These are phyloP conservation scores for Ceratocystis papillata DNA, from an alignment of 2,329 filamentous ascomycete genomes.

Conservation along the genomic window DNA sequence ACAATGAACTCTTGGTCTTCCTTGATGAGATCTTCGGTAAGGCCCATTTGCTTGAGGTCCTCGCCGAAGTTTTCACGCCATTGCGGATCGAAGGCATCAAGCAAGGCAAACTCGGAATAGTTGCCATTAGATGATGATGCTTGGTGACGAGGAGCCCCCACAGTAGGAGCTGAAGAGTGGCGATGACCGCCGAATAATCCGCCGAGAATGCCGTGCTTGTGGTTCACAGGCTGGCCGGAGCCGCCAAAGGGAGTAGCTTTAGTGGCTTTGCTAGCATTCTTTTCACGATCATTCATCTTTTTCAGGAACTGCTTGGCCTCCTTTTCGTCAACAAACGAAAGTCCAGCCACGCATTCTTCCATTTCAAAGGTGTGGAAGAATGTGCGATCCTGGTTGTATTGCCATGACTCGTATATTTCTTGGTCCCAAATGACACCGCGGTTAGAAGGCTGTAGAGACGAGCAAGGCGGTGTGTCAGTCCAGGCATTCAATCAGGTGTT, in stretches of 20 bases:
- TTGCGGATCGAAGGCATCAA: constrained; percentile 53
- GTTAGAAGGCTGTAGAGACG: constrained; percentile 49
- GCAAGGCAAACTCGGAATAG: constrained; percentile 45
- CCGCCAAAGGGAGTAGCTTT: constrained; percentile 64
- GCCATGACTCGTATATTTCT: constrained; percentile 91
- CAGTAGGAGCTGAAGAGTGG: constrained; percentile 47
- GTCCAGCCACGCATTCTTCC: constrained; percentile 76
- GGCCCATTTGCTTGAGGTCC: constrained; percentile 50
- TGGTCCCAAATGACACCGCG: constrained; percentile 93
- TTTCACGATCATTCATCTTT: constrained; percentile 93
- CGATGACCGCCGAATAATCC: constrained; percentile 51
- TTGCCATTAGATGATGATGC: constrained; percentile 31
- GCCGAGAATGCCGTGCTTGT: constrained; percentile 42
- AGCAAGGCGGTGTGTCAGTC: constrained; percentile 18
- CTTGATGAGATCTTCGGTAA: constrained; percentile 56
- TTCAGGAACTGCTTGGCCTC: constrained; percentile 95
- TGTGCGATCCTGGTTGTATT: constrained; percentile 90
- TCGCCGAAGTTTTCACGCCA: constrained; percentile 58
- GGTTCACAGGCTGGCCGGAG: constrained; percentile 32
- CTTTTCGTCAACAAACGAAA: constrained; percentile 94
- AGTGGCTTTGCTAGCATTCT: constrained; percentile 85
- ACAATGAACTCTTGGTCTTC: constrained; percentile 60
- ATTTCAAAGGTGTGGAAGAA: constrained; percentile 98
- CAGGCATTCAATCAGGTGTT: background rate
- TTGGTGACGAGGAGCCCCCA: constrained; percentile 43